Percentiles rank a stretch among this genome's conserved stretches.
Conservation (phyloP, 768 basidiomycete species). For the Cystobasidiopsis lactophilus region DNA sequence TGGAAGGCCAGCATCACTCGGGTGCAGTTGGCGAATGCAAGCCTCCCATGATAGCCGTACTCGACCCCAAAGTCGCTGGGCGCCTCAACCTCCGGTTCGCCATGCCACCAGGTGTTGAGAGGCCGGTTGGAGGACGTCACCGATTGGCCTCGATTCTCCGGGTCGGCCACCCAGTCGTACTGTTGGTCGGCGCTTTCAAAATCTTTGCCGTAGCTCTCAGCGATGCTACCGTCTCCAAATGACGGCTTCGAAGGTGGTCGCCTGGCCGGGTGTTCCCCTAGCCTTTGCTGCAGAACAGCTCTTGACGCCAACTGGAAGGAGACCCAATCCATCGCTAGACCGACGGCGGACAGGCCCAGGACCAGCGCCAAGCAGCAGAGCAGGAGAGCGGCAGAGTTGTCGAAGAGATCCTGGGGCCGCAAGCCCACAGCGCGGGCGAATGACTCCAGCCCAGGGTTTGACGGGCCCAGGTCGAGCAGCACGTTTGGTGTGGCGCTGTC, state of each 20-base stretch:
- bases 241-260: no score
- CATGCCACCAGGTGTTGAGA: not conserved
- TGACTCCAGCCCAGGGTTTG: constrained; percentile 45
- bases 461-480: constrained; percentile 33
- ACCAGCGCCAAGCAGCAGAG: constrained; percentile 52
- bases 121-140: not conserved
- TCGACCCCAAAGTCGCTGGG: no score
- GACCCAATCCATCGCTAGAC: constrained; percentile 22
- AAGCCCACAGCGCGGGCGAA: constrained; percentile 71
- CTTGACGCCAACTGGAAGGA: no score
- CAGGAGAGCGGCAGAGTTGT: constrained; percentile 59
- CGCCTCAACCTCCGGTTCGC: not conserved
- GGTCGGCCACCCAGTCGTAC: not conserved
- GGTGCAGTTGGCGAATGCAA: constrained; percentile 26
- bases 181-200: not conserved
- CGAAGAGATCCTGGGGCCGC: constrained; percentile 58
- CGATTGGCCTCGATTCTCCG: not conserved
- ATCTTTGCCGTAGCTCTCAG: not conserved
- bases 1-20: constrained; percentile 82
- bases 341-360: constrained; percentile 23
- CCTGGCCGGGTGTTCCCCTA: no score
- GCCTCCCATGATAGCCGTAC: not conserved
- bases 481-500: constrained; percentile 44
- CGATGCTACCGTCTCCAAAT: not conserved
- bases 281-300: no score